Evolutionary conservation across 2,329 filamentous ascomycete species (phyloP).

Genomic region (Cercospora sesami): DNA sequence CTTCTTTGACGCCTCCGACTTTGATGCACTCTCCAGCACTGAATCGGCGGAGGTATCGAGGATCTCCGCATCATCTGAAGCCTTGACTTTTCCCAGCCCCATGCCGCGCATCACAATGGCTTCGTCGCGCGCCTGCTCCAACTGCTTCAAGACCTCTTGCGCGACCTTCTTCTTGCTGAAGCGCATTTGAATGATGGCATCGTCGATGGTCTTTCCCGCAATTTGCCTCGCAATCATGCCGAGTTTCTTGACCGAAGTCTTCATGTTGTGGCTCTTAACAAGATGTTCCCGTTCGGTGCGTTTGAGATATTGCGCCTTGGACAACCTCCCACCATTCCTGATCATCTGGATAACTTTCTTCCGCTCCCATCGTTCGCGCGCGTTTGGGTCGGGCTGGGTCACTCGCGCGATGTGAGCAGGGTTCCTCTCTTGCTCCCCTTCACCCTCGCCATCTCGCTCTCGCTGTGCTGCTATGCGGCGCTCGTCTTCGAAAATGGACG

Average conservation of each 20-base stretch:
- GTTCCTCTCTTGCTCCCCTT: conserved; percentile 42
- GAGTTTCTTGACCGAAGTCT: conserved; percentile 90
- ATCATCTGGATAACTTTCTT: conserved; percentile 80
- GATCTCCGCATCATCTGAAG: conserved; percentile 19
- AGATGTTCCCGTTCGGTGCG: conserved; percentile 62
- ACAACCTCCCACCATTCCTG: conserved; percentile 64
- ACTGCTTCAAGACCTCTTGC: conserved; percentile 72
- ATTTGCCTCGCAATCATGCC: conserved; percentile 84
- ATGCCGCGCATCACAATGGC: conserved; percentile 81
- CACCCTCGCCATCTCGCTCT: conserved; percentile 9
- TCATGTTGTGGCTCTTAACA: conserved; percentile 68
- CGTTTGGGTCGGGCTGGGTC: conserved; percentile 72
- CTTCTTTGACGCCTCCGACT: not conserved
- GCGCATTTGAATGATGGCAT: conserved; percentile 91
- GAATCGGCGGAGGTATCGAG: conserved; percentile 15
- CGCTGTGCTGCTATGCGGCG: conserved; percentile 29
- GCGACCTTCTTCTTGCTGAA: conserved; percentile 94
- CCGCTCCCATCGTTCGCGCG: conserved; percentile 73
- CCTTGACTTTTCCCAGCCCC: conserved; percentile 60
- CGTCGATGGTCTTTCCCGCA: conserved; percentile 86
- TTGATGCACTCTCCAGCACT: conserved; percentile 6
- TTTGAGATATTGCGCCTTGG: conserved; percentile 66
- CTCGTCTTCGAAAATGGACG: conserved; percentile 56
- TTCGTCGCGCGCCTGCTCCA: conserved; percentile 77
- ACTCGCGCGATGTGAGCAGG: conserved; percentile 59